A percentile compares a stretch with the other conserved stretches of the same genome.
phyloP scores from a whole-genome alignment of 495 filamentous ascomycete genomes.

The Xylaria bambusicola region DNA sequence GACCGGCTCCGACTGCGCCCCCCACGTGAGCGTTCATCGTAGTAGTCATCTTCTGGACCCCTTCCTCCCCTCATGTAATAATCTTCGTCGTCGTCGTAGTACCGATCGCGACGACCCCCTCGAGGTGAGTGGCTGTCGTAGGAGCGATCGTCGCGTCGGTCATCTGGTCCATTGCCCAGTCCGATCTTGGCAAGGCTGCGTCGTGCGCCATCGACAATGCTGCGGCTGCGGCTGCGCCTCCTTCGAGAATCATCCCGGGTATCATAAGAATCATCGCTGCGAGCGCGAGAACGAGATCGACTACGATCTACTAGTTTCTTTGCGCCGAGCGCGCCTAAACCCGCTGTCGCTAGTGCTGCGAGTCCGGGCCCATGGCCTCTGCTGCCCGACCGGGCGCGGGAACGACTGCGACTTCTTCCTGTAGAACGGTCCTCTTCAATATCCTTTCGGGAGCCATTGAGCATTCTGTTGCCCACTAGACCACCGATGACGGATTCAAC shows the following conservation, averaged over 20 bases:
- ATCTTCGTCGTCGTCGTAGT: conserved; percentile 59
- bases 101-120: conserved; percentile 39
- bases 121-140: conserved; percentile 35
- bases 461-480: conserved; percentile 74
- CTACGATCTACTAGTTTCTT: conserved; percentile 77
- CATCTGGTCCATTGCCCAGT: conserved; percentile 47
- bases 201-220: conserved; percentile 48
- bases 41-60: conserved; percentile 49
- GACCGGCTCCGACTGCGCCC: conserved; percentile 38
- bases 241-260: conserved; percentile 43
- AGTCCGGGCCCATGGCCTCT: conserved; percentile 47
- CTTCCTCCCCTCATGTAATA: conserved; percentile 51
- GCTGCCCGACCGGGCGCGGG: conserved; percentile 53
- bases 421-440: conserved; percentile 56
- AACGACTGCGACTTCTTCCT: conserved; percentile 52
- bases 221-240: conserved; percentile 52
- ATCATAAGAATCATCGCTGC: conserved; percentile 53
- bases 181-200: conserved; percentile 48
- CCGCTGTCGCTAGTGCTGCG: conserved; percentile 72
- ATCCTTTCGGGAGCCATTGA: conserved; percentile 72
- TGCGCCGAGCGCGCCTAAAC: conserved; percentile 73
- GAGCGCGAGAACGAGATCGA: conserved; percentile 59
- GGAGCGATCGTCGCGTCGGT: conserved; percentile 40
- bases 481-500: conserved; percentile 82
- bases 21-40: conserved; percentile 47